Base-by-base conservation (phyloP, 495 filamentous ascomycete species). In the Saxophila tyrrhenica region DNA sequence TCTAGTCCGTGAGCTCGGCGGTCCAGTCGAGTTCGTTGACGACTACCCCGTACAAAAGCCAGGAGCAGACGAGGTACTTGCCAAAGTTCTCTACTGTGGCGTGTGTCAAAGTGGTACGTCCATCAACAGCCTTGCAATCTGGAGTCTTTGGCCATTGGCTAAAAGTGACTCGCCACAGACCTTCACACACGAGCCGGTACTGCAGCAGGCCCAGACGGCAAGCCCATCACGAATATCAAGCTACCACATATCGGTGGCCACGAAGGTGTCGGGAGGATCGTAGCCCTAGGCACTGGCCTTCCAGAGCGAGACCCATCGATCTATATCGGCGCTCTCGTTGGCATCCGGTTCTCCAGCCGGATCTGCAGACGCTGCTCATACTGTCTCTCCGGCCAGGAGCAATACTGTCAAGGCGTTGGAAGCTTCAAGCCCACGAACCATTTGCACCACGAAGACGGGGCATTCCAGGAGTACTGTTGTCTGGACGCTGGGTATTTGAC, bases 401-500 rank as follows among this genome's bases (percentile, higher is more conserved):
- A 77, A 58, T 67, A 75, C 48, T 50, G 52, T 20, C 52, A 55
- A 35, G 52, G 52, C 22, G 52, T 55, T 1, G 52, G 20, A 16
- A 72, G 70, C 35, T 49, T 66, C 23, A 65, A 68, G 48, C 67
- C 67, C 43, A 75, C 72, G 7, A 75, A 76, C 32, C 74, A 76
- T 59, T 55, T 76, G 19, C 73, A 74, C 50, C 72, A 77, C 52
- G 73, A 73, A 39, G 73, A 76, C 58, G 74, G 73, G 2, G 70
- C 68, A 35, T 87, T 87, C 67, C 83, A 85, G 65, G 78, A 85
- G 65, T 86, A 85, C 61, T 74, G 76, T 16, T 56, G 83, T 2
- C 75, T 73, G 0, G 76, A 79, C 2, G 80, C 80, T 2, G 75
- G 75, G 56, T 70, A 86, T 60, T n/a, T 44, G 7, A 44, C 41